A percentile compares a stretch with the other conserved stretches of the same genome.
Evolutionary conservation across 176 grass and related monocot species (phyloP).

Genomic region (Poa annua): DNA sequence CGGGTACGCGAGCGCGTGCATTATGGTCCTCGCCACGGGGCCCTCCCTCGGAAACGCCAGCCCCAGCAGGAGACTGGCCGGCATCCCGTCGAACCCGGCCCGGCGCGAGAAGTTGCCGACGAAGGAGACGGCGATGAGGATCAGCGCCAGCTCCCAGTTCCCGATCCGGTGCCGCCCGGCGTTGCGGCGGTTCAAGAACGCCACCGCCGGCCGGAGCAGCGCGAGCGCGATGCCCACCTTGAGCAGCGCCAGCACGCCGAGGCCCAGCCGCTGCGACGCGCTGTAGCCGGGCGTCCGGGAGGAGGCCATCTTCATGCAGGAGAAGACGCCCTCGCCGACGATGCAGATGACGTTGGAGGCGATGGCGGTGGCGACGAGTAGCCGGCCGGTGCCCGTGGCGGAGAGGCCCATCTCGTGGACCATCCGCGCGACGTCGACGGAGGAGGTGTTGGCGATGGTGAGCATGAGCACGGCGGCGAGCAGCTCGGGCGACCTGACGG

Average conservation of each 20-base stretch:
- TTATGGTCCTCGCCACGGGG: constrained; percentile 49
- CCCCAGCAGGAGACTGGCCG: constrained; percentile 45
- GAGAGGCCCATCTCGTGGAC: constrained; percentile 34
- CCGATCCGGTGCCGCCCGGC: constrained; percentile 44
- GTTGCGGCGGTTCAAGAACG: constrained; percentile 52
- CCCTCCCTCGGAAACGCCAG: constrained; percentile 57
- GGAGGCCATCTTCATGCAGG: constrained; percentile 55
- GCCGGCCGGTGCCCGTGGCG: constrained; percentile 38
- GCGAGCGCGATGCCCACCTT: constrained; percentile 16
- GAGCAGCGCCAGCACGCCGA: constrained; percentile 35
- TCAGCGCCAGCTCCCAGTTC: constrained; percentile 48
- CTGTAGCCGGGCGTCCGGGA: constrained; percentile 15
- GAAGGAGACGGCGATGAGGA: constrained; percentile 38
- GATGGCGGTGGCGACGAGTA: constrained; percentile 37
- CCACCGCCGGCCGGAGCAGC: constrained; percentile 38
- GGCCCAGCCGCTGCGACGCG: constrained; percentile 32
- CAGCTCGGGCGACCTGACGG: constrained; percentile 48
- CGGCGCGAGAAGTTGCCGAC: constrained; percentile 23
- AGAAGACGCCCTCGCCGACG: constrained; percentile 45
- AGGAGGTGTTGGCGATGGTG: constrained; percentile 44
- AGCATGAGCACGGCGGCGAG: constrained; percentile 60
- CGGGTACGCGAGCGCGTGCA: constrained; percentile 40
- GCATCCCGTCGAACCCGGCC: constrained; percentile 48
- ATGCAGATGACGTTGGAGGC: constrained; percentile 53
- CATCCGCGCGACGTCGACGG: constrained; percentile 48